phyloP scores from a whole-genome alignment of 1,139 yeast species.

The Candida tetrigidarum region DNA sequence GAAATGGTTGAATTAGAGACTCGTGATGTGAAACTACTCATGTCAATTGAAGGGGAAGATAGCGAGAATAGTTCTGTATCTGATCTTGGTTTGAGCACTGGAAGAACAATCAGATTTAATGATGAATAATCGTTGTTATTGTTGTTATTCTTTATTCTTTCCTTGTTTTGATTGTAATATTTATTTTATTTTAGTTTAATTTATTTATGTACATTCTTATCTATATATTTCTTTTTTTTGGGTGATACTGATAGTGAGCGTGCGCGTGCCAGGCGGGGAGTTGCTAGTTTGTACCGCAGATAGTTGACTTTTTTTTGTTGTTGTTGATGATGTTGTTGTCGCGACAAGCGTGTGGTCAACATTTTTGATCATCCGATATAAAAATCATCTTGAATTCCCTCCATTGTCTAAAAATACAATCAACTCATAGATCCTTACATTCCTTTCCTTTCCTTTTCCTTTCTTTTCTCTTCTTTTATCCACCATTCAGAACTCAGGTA shows the following conservation, averaged over 20 bases:
- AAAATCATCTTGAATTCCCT: no score
- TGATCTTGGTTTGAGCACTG: not conserved
- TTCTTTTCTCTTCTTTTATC: not conserved
- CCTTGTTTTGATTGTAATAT: not conserved
- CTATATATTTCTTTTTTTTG: no score
- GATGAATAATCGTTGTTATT: not conserved
- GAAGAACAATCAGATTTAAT: not conserved
- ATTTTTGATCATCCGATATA: no score
- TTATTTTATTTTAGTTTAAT: not conserved
- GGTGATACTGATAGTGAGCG: no score
- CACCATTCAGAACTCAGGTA: not conserved
- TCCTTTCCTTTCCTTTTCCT: not conserved
- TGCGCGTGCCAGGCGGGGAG: no score
- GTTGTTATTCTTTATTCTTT: not conserved
- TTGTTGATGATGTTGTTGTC: no score
- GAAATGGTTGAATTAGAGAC: conserved; percentile 22
- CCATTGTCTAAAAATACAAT: no score
- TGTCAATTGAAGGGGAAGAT: conserved; percentile 24
- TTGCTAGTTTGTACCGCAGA: no score
- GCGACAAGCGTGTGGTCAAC: no score
- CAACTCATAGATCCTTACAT: no score
- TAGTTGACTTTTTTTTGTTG: no score
- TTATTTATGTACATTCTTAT: no score
- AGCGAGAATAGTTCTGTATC: conserved; percentile 9
- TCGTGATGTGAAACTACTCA: conserved; percentile 15